A percentile compares a stretch with the other conserved stretches of the same genome.
phyloP scores from a whole-genome alignment of 1,284 basidiomycete species.

The Cryptococcus neoformans region DNA sequence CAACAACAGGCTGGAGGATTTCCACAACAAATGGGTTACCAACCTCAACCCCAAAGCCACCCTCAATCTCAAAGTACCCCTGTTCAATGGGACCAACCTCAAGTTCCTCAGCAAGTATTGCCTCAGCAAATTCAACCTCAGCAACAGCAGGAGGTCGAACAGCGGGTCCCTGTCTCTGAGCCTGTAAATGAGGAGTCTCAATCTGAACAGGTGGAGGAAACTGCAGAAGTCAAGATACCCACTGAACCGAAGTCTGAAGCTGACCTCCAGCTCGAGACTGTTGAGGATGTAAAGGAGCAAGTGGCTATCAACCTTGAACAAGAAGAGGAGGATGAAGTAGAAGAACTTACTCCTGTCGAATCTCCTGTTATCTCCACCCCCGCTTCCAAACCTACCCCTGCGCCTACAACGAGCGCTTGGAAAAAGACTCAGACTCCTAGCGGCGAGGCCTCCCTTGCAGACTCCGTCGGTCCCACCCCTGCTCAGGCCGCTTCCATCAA shows the following conservation, averaged over 20 bases:
- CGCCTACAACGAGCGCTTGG: constrained; percentile 11
- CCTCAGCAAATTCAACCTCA: constrained; percentile 15
- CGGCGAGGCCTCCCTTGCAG: constrained; percentile 8
- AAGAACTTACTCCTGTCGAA: constrained; percentile 1
- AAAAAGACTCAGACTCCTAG: constrained; percentile 4
- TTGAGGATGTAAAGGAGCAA: not conserved
- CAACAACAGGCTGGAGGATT: not conserved
- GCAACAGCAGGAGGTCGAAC: not conserved
- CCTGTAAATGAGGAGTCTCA: constrained; percentile 4
- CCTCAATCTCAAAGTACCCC: constrained; percentile 13
- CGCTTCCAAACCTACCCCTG: not conserved
- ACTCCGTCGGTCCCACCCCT: constrained; percentile 31
- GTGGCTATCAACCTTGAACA: constrained; percentile 1
- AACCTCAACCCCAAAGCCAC: constrained; percentile 16
- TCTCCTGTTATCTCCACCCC: constrained; percentile 5
- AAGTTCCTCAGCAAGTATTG: constrained; percentile 7
- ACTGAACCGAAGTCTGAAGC: too few species aligned
- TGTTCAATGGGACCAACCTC: constrained; percentile 11
- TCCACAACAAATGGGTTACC: constrained; percentile 10
- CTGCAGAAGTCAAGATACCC: not conserved
- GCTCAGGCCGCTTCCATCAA: constrained; percentile 5
- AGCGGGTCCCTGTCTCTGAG: constrained; percentile 1
- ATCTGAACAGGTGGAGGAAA: not conserved
- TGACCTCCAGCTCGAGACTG: too few species aligned
- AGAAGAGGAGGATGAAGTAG: constrained; percentile 6